These are phyloP conservation scores for Beauveria rudraprayagi DNA, from an alignment of 2,329 filamentous ascomycete genomes.

Conservation along the genomic window DNA sequence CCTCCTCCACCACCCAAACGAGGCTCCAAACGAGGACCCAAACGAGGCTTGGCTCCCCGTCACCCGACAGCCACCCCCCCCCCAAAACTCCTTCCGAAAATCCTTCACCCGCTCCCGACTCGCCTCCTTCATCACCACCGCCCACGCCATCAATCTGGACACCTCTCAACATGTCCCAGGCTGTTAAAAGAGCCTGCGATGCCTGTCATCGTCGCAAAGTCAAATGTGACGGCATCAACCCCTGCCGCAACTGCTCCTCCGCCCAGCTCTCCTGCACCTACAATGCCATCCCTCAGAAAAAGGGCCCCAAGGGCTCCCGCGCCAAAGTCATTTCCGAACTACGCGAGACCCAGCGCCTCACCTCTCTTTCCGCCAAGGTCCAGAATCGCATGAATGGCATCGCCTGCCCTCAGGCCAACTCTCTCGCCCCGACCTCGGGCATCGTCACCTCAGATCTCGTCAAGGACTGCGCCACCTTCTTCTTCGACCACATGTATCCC, in stretches of 20 bases:
- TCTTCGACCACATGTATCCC: constrained; percentile 58
- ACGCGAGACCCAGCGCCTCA: constrained; percentile 59
- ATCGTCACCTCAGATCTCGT: constrained; percentile 55
- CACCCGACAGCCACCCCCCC: neutral
- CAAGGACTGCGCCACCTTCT: constrained; percentile 60
- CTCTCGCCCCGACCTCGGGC: constrained; percentile 48
- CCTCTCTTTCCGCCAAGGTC: constrained; percentile 53
- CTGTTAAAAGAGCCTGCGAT: constrained; percentile 59
- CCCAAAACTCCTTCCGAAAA: neutral
- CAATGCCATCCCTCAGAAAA: constrained; percentile 68
- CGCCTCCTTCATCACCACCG: neutral
- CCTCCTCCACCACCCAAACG: neutral
- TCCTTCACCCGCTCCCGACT: neutral
- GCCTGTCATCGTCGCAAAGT: constrained; percentile 68
- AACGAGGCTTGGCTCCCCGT: constrained; percentile 1
- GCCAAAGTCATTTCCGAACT: constrained; percentile 71
- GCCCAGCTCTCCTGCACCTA: constrained; percentile 64
- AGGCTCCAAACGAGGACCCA: neutral
- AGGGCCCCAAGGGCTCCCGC: constrained; percentile 65
- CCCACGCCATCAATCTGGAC: neutral
- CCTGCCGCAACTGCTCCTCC: constrained; percentile 62
- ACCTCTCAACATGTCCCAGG: constrained; percentile 36
- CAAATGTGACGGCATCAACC: constrained; percentile 63
- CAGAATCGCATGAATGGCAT: constrained; percentile 53
- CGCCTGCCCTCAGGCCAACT: constrained; percentile 37